These are phyloP conservation scores for Falciphora oryzae DNA, from an alignment of 2,329 filamentous ascomycete genomes.

Conservation along the genomic window DNA sequence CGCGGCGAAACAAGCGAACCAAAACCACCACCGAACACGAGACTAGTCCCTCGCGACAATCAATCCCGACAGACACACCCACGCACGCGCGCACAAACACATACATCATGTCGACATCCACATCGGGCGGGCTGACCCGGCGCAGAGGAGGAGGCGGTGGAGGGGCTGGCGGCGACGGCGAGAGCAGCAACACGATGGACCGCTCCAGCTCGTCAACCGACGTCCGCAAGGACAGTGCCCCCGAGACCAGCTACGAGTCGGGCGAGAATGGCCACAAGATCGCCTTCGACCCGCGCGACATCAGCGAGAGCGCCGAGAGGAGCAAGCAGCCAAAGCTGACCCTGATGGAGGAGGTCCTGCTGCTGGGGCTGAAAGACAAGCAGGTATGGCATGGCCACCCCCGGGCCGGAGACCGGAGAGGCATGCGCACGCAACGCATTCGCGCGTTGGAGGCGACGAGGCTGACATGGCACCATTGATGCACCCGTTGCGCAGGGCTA, in stretches of 20 bases:
- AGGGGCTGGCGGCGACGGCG: conserved; percentile 47
- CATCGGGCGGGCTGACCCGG: conserved; percentile 51
- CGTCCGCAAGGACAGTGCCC: conserved; percentile 45
- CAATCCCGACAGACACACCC: not conserved
- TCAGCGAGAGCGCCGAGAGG: conserved; percentile 92
- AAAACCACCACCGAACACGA: not conserved
- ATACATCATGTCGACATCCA: conserved; percentile 28
- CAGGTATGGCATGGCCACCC: conserved; percentile 60
- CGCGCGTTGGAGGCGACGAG: not conserved
- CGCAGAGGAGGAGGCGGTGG: conserved; percentile 62
- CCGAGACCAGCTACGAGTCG: conserved; percentile 82
- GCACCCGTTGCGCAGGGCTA: conserved; percentile 63
- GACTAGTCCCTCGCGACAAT: not conserved
- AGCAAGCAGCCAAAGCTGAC: conserved; percentile 98
- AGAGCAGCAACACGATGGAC: conserved; percentile 45
- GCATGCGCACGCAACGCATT: conserved; percentile 6
- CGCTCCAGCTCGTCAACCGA: conserved; percentile 51
- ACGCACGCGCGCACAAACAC: not conserved
- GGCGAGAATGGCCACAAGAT: conserved; percentile 98
- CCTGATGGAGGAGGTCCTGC: conserved; percentile 94
- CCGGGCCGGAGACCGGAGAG: not conserved
- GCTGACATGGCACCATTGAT: not conserved
- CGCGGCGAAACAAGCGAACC: not conserved
- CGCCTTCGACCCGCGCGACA: conserved; percentile 93
- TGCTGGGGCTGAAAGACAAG: conserved; percentile 96